Percentiles rank a stretch among this genome's conserved stretches.
Evolutionary conservation across 179 eudicot genomes (phyloP).

Genomic region (Amaranthus tricolor): DNA sequence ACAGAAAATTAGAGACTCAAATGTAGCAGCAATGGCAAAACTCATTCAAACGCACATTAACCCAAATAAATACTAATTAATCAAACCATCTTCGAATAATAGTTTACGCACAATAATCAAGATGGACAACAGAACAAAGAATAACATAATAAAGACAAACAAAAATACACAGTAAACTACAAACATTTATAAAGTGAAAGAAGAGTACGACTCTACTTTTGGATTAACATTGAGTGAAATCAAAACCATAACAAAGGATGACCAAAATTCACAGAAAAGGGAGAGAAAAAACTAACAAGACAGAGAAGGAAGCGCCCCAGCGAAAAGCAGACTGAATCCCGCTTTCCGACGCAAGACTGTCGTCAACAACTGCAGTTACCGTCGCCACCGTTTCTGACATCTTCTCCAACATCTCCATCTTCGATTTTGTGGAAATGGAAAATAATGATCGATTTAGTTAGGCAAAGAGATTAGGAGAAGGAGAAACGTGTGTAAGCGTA

Average conservation of each 20-base stretch:
- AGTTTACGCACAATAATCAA: background rate
- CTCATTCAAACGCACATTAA: no score
- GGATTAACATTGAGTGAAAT: background rate
- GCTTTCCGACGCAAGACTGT: conserved; percentile 5
- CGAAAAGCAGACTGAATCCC: conserved; percentile 40
- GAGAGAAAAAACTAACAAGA: conserved; percentile 29
- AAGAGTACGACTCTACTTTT: no score
- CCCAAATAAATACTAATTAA: no score
- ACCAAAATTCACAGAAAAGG: background rate
- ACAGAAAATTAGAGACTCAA: no score
- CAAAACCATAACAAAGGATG: background rate
- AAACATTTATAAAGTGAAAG: no score
- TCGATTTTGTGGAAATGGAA: background rate
- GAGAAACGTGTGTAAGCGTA: no score
- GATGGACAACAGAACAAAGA: background rate
- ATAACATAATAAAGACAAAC: background rate
- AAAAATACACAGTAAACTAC: background rate
- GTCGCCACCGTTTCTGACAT: background rate
- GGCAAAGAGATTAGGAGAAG: background rate
- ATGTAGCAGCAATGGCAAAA: no score
- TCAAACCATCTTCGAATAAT: no score
- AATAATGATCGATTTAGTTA: background rate
- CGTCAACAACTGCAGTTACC: no score
- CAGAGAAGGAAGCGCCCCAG: conserved; percentile 50
- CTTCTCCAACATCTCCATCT: background rate